Percentiles rank a stretch among this genome's conserved stretches.
These are phyloP conservation scores for Eutypa lata DNA, from an alignment of 2,329 filamentous ascomycete species.

Conservation along the genomic window DNA sequence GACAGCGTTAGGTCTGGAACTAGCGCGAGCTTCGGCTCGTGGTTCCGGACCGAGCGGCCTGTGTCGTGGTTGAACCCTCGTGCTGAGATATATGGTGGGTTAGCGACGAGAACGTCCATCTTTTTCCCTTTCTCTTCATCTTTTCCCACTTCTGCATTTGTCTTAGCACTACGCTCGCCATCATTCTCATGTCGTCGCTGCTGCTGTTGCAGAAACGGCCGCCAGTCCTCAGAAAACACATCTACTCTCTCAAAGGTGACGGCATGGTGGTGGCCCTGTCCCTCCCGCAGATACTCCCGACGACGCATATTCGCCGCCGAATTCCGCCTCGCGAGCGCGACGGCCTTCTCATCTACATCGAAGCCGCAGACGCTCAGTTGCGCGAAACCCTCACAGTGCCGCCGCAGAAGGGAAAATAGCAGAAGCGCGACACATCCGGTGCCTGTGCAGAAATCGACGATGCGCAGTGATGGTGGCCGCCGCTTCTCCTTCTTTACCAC, in stretches of 20 bases:
- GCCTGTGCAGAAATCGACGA: constrained; percentile 87
- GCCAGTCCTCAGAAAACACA: constrained; percentile 43
- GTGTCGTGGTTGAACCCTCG: constrained; percentile 60
- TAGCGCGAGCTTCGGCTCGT: constrained; percentile 77
- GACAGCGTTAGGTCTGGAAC: constrained; percentile 45
- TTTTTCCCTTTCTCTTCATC: constrained; percentile 1
- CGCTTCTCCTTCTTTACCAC: no score
- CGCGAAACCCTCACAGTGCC: constrained; percentile 16
- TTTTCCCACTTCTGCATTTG: not conserved
- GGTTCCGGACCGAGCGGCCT: constrained; percentile 71
- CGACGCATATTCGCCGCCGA: constrained; percentile 44
- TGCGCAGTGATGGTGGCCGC: constrained; percentile 38
- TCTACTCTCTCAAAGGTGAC: constrained; percentile 47
- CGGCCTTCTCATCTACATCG: constrained; percentile 66
- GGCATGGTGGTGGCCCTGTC: constrained; percentile 20
- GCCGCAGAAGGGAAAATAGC: constrained; percentile 59
- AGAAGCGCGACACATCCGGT: constrained; percentile 86
- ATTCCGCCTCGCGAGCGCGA: constrained; percentile 66
- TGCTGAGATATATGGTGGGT: constrained; percentile 86
- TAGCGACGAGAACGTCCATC: constrained; percentile 73
- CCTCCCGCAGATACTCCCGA: no score
- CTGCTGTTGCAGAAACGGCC: constrained; percentile 20
- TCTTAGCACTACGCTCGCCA: not conserved
- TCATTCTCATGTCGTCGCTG: no score
- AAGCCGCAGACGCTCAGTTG: constrained; percentile 60